Evolutionary conservation across 2,329 filamentous ascomycete genomes (phyloP), one percentile per base, ranked within the genome.

Genomic region (Dichotomopilus funicola): DNA sequence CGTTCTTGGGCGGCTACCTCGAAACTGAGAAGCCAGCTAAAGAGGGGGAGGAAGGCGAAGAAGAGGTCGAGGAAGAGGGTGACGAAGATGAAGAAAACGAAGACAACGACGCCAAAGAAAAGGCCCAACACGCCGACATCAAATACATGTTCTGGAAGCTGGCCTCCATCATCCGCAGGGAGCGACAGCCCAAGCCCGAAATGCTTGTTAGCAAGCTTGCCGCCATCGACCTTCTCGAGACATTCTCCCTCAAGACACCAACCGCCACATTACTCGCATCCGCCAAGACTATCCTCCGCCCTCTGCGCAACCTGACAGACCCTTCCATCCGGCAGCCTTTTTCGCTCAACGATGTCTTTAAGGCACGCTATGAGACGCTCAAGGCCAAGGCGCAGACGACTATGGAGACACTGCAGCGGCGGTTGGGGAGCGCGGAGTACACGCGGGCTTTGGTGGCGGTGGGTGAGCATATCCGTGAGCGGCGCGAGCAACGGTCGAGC

Each of bases 251-350:
- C 51, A 82, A 83, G 43, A 75, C 89, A 1, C 74, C 84, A 0
- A 66, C 73, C 1, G 72, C 78, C 2, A 75, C 82, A 3, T 76
- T 92, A 7, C 68, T 74, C 1, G 78, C 83, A 0, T 86, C 84
- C 1, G 75, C 95, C 13, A 80, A 84, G 61, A 76, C 75, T 0
- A 72, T 83, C 36, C 73, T 84, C 42, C 72, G 75, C 10, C 80
- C 81, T 0, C 79, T 97, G 5, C 86, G 92, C 67, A 89, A 94
- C 67, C 75, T 99, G 40, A 95, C 91, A 0, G 91, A 96, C 68
- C 78, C 87, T 1, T 81, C 82, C 1, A 90, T 92, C 49, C 82
- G 87, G 0, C 73, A 80, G 11, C 88, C 89, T 0, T 85, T 83
- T 61, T 88, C 86, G 31, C 81, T 81, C 5, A 88, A 92, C 64